Evolutionary conservation across 2,329 filamentous ascomycete species (phyloP), one percentile per base, ranked within the genome.

Genomic region (Nigrospora sphaerica): DNA sequence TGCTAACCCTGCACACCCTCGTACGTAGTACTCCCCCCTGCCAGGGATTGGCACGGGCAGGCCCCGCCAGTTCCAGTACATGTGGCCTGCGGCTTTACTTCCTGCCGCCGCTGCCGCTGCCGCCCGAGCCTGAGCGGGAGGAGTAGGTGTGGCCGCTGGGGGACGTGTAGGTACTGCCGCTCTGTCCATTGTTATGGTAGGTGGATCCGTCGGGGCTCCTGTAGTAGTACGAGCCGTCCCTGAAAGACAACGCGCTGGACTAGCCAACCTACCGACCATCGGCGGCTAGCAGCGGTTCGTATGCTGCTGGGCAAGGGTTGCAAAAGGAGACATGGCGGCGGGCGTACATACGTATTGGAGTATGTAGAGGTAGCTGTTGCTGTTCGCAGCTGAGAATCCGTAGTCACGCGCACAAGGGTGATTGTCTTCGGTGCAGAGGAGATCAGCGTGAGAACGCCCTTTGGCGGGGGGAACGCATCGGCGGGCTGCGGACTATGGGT

Each of bases 171-270:
- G 65, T 80, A 19, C 78, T 75, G 42, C 64, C 58, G 6, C 83
- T 83, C 12, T 61, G 60, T 39, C 81, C 81, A 53, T 72, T 63
- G 64, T 85, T 84, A 72, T 86, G 68, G 68, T 88, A 88, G 35
- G 78, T 83, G 58, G 78, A 85, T 13, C 81, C 81, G 52, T 85
- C 75, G 39, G 81, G 66, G 66, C 87, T 88, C 60, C 75, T 78
- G 67, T 87, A 88, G 69, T 88, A 86, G 72, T 88, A 88, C 2
- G 81, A 85, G 34, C 83, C 81, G 54, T 86, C 58, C 18, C 75
- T 78, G 19, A 42, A 14, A 4, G 9, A 6, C 7, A 11, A 33
- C 4, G 45, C 18, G 33, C 19, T 41, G 45, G 6, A 31, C 50
- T 34, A 49, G 40, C 33, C 18, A 16, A 18, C 7, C 35, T 32